phyloP scores from a whole-genome alignment of 768 basidiomycete species.

The Rhizopogon vulgaris region DNA sequence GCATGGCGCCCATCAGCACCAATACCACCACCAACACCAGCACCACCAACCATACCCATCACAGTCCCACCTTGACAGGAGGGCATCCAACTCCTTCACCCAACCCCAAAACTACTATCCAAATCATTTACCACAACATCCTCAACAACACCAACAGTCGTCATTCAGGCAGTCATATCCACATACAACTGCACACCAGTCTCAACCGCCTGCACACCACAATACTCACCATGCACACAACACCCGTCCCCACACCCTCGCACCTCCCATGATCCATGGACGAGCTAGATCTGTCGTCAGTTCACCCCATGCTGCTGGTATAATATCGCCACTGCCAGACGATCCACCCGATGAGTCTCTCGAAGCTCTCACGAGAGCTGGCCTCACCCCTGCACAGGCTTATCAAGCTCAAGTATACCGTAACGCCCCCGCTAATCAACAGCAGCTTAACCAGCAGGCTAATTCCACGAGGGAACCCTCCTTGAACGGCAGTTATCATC shows the following conservation, averaged over 20 bases:
- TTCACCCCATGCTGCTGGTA: slow-evolving; percentile 33
- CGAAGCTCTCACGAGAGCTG: slow-evolving; percentile 40
- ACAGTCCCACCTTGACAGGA: slow-evolving; percentile 39
- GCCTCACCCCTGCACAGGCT: slow-evolving; percentile 71
- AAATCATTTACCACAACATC: slow-evolving; percentile 12
- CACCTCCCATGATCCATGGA: slow-evolving; percentile 34
- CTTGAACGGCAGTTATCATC: slow-evolving; percentile 22
- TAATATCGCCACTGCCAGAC: slow-evolving; percentile 41
- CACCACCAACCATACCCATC: slow-evolving; percentile 32
- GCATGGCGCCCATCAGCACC: slow-evolving; percentile 2
- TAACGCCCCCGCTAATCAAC: slow-evolving; percentile 33
- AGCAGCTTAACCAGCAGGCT: slow-evolving; percentile 11
- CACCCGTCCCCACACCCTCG: slow-evolving; percentile 24
- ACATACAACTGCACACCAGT: slow-evolving; percentile 27
- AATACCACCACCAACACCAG: slow-evolving; percentile 22
- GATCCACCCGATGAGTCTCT: slow-evolving; percentile 43
- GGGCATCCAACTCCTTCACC: slow-evolving; percentile 38
- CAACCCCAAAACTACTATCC: slow-evolving; percentile 19
- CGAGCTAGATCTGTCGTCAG: slow-evolving; percentile 49
- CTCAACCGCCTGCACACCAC: slow-evolving; percentile 10
- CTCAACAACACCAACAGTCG: slow-evolving; percentile 11
- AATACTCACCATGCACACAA: slow-evolving; percentile 15
- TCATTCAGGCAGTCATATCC: slow-evolving; percentile 33
- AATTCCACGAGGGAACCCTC: slow-evolving; percentile 19
- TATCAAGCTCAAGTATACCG: slow-evolving; percentile 73